Evolutionary conservation across 148 eudicot species (phyloP).

Genomic region (Rheum nobile): DNA sequence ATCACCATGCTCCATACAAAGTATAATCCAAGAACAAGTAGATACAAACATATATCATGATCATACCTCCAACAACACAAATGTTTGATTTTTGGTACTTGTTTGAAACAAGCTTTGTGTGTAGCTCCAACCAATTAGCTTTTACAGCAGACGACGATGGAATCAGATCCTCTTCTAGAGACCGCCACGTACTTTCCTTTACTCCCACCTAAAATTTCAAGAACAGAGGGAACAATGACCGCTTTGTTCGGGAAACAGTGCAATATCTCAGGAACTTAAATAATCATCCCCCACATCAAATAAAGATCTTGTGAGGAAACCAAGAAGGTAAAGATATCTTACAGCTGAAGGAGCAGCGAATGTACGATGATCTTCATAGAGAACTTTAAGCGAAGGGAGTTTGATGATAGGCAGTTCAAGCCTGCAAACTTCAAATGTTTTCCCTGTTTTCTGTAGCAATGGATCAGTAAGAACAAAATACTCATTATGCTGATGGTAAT

Average conservation of each 20-base stretch:
- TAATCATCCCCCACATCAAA: background rate
- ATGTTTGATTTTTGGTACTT: conserved; percentile 55
- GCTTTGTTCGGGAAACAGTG: background rate
- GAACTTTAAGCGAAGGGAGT: conserved; percentile 57
- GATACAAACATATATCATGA: conserved; percentile 9
- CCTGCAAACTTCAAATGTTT: conserved; percentile 62
- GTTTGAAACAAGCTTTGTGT: conserved; percentile 47
- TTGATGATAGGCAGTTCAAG: conserved; percentile 83
- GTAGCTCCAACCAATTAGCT: conserved; percentile 86
- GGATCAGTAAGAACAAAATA: background rate
- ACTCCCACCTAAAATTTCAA: conserved; percentile 39
- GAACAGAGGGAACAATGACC: background rate
- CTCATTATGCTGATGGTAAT: background rate
- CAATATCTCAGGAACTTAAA: background rate
- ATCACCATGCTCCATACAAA: background rate
- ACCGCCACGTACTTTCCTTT: conserved; percentile 64
- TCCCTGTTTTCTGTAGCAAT: conserved; percentile 66
- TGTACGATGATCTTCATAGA: conserved; percentile 94
- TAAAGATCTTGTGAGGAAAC: background rate
- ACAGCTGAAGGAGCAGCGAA: conserved; percentile 86
- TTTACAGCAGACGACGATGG: conserved; percentile 49
- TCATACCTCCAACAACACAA: conserved; percentile 96
- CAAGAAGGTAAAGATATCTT: conserved; percentile 25
- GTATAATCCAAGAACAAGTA: background rate
- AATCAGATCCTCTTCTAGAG: conserved; percentile 81